Evolutionary conservation across 2,329 filamentous ascomycete species (phyloP).

Genomic region (Saccharata proteae): DNA sequence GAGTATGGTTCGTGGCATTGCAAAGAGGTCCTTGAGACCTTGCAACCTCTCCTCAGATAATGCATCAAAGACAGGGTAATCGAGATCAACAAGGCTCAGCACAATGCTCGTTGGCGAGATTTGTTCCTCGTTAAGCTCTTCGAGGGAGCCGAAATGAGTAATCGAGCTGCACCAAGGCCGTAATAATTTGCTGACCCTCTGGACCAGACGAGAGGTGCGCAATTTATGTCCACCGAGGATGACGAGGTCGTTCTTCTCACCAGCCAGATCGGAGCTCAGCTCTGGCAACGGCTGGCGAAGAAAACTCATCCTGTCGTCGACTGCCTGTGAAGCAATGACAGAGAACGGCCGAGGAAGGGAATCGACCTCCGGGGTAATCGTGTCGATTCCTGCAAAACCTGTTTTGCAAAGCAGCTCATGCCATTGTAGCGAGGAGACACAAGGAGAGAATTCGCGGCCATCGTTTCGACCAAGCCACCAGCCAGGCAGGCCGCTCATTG

Average conservation of each 20-base stretch:
- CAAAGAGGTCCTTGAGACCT: too few species aligned
- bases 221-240: background rate
- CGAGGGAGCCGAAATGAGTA: background rate
- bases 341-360: conserved; percentile 1
- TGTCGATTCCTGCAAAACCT: conserved; percentile 2
- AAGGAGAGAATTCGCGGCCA: conserved; percentile 16
- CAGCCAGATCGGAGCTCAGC: background rate
- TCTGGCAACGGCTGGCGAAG: conserved; percentile 9
- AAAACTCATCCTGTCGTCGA: conserved; percentile 10
- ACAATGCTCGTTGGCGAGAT: background rate
- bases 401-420: background rate
- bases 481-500: conserved; percentile 14
- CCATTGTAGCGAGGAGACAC: background rate
- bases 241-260: background rate
- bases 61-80: too few species aligned
- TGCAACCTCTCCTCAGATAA: too few species aligned
- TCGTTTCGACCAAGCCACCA: conserved; percentile 25
- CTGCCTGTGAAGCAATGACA: conserved; percentile 11
- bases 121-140: background rate
- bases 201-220: background rate
- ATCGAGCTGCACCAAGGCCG: background rate
- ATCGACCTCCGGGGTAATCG: background rate
- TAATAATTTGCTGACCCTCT: background rate
- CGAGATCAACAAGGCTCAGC: too few species aligned
- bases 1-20: too few species aligned